Evolutionary conservation across 179 eudicot species (phyloP).

Genomic region (Drosera spatulata): DNA sequence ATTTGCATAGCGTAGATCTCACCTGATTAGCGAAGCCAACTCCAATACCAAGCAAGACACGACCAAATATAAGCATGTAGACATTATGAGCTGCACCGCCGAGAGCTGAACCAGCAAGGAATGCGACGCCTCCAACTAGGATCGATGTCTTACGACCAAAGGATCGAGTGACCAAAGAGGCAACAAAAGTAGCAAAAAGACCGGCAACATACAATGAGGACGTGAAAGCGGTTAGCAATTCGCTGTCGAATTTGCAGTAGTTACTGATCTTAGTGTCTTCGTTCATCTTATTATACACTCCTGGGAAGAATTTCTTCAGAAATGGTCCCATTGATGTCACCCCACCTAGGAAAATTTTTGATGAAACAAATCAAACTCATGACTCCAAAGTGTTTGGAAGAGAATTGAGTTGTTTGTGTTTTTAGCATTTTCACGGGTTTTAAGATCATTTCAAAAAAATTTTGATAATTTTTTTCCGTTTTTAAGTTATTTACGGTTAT

Average conservation of each 20-base stretch:
- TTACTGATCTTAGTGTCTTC: constrained; percentile 15
- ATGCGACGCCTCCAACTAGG: constrained; percentile 38
- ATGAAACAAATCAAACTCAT: too few relatives aligned
- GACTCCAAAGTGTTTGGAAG: too few relatives aligned
- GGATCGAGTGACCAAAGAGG: constrained; percentile 35
- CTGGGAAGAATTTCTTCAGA: constrained; percentile 36
- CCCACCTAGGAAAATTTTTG: not conserved
- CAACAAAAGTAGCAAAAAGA: constrained; percentile 33
- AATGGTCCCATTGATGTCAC: constrained; percentile 51
- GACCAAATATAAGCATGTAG: constrained; percentile 39
- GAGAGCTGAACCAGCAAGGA: constrained; percentile 33
- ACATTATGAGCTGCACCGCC: constrained; percentile 38
- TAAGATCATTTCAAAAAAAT: too few relatives aligned
- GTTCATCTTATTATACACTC: constrained; percentile 16
- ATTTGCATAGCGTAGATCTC: not conserved
- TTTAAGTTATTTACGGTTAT: too few relatives aligned
- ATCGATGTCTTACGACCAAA: constrained; percentile 44
- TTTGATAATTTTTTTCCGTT: too few relatives aligned
- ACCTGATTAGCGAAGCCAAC: not conserved
- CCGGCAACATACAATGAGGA: constrained; percentile 52
- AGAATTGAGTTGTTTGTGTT: too few relatives aligned
- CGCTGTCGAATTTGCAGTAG: constrained; percentile 12
- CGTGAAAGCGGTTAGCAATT: constrained; percentile 46
- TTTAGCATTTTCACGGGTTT: too few relatives aligned
- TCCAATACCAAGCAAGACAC: constrained; percentile 3